Base-by-base conservation (phyloP, 2,329 filamentous ascomycete genomes). In the Neurospora sp. region DNA sequence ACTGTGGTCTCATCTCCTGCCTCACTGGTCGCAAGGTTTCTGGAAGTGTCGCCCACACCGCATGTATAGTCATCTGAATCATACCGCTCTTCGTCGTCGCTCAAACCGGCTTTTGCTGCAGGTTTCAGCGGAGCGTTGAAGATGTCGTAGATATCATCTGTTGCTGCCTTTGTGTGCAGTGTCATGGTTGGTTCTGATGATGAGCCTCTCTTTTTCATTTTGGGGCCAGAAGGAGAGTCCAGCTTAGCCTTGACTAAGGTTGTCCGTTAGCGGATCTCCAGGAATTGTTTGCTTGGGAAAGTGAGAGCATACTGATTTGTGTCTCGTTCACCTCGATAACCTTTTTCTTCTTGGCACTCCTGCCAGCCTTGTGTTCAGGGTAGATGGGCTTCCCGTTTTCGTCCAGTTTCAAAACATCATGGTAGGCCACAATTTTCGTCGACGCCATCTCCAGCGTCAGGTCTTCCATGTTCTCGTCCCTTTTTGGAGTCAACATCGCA, bases 61-160 rank as follows among this genome's bases (percentile, higher is more conserved):
- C 91, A 97, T 2, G 91, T 95, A 78, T 96, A 97, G 74, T 92
- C 90, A 73, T 94, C 88, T 2, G 86, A 86, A 74, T 93, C 91
- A 73, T 91, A 91, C 66, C 91, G 88, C 70, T 90, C 89, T 15
- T 92, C 89, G 2, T 84, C 84, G 33, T 84, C 86, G 68, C 81
- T 84, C 36, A 80, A 79, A 37, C 80, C 80, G 17, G 80, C 76
- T 1, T 68, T 77, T 17, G 73, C 77, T 71, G 74, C 78, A 68
- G 79, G 72, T 69, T 82, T 81, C 23, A 95, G 79, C 1, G 96
- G 95, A 70, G 96, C 92, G 76, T 96, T 98, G 81, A 98, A 99
- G 66, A 99, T 92, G 70, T 93, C 93, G 76, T 98, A 98, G 68
- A 99, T 97, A 75, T 99, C 96, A 75, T 98, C 94, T 72, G 95